Evolutionary conservation across 2,329 filamentous ascomycete genomes (phyloP), one percentile per base, ranked within the genome.

Genomic region (Meredithiella fracta): DNA sequence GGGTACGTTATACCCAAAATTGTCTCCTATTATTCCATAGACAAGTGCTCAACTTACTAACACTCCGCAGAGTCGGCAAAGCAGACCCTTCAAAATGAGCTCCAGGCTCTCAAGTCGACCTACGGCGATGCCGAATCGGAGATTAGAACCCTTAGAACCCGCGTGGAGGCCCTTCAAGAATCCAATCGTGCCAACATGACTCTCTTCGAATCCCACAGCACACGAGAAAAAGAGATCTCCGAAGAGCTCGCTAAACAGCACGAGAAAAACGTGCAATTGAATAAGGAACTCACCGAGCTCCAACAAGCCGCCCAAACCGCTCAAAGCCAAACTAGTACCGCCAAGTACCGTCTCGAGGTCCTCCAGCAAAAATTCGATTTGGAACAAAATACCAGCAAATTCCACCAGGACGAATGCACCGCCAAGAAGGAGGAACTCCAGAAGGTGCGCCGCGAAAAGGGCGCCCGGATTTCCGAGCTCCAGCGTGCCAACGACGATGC

Each of bases 391-490:
- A 95, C 89, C 70, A 86, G 87, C 61, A 91, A 97, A 63, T 98
- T 89, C 86, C 84, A 92, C 56, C 88, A 96, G 65, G 82, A 77
- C 44, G 92, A 98, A 67, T 77, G 97, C 22, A 91, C 94, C 72
- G 90, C 86, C 0, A 94, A 95, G 70, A 83, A 79, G 60, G 79
- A 83, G 7, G 92, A 98, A 66, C 82, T 88, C 51, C 78, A 91
- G 61, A 95, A 90, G 65, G 91, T 86, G 68, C 82, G 92, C 60
- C 97, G 95, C 66, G 92, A 98, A 66, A 97, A 96, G 74, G 86
- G 86, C 60, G 83, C 88, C 1, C 85, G 86, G 40, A 87, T 97
- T 62, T 79, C 89, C 7, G 86, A 94, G 64, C 78, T 98, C 26
- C 86, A 96, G 68, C 85, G 89, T 54, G 80, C 85, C 59, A 86